These are phyloP conservation scores for Lecanicillium sp. DNA, from an alignment of 2,329 filamentous ascomycete species.

Conservation along the genomic window DNA sequence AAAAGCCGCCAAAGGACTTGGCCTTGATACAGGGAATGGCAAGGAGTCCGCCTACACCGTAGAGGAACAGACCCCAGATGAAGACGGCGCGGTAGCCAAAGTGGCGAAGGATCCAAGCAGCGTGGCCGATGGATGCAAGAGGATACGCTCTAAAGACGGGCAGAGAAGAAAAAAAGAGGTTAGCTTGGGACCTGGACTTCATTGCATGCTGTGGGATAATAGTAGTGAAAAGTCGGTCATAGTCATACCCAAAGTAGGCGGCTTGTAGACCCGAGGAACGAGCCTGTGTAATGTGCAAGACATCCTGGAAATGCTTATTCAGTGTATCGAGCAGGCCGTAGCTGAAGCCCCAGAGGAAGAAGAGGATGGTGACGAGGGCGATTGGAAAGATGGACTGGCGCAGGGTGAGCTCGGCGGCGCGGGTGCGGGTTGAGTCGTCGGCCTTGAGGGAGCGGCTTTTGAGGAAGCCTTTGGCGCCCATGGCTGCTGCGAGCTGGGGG, in stretches of 20 bases:
- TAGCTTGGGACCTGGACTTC: conserved; percentile 28
- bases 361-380: conserved; percentile 40
- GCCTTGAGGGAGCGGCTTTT: conserved; percentile 35
- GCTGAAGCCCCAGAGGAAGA: conserved; percentile 39
- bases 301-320: conserved; percentile 40
- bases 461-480: conserved; percentile 37
- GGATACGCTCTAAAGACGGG: conserved; percentile 47
- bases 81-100: conserved; percentile 61
- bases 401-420: conserved; percentile 49
- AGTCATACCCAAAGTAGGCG: conserved; percentile 46
- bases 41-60: conserved; percentile 53
- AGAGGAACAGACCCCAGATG: conserved; percentile 59
- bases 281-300: conserved; percentile 34
- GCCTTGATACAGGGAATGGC: conserved; percentile 49
- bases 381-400: conserved; percentile 60
- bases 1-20: conserved; percentile 66
- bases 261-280: conserved; percentile 39
- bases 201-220: no score
- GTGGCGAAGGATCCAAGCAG: conserved; percentile 54
- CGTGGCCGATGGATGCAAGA: conserved; percentile 57
- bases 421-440: conserved; percentile 31
- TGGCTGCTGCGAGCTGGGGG: no score
- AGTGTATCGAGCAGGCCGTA: conserved; percentile 38
- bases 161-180: conserved; percentile 22
- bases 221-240: no score